These are phyloP conservation scores for Gaeumannomyces sp. DNA, from an alignment of 2,329 filamentous ascomycete genomes.

Conservation along the genomic window DNA sequence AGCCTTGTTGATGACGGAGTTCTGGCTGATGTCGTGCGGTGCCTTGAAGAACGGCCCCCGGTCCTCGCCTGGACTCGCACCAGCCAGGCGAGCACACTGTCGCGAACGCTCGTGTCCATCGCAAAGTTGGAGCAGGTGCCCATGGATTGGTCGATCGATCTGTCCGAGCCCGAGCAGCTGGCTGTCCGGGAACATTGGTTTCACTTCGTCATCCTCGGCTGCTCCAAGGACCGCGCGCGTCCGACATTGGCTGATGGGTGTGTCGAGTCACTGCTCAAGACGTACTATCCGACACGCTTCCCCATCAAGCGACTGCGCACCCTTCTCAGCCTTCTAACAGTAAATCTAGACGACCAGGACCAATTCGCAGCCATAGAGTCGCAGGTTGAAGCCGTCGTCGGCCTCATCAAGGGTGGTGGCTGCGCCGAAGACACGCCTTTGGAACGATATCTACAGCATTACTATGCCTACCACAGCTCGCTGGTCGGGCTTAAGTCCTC, in stretches of 20 bases:
- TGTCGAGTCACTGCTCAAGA: constrained; percentile 40
- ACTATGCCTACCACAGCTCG: constrained; percentile 39
- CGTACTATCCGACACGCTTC: constrained; percentile 43
- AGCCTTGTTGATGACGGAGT: constrained; percentile 54
- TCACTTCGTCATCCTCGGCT: constrained; percentile 37
- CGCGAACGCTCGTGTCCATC: constrained; percentile 52
- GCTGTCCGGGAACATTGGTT: constrained; percentile 57
- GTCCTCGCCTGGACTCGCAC: constrained; percentile 45
- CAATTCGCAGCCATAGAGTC: constrained; percentile 32
- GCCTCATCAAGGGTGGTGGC: constrained; percentile 28
- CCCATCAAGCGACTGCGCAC: constrained; percentile 48
- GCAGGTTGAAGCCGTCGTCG: constrained; percentile 32
- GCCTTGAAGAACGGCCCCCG: constrained; percentile 44
- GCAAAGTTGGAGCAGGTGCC: constrained; percentile 52
- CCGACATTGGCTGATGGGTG: constrained; percentile 38
- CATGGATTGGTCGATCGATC: constrained; percentile 49
- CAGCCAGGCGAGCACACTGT: constrained; percentile 46
- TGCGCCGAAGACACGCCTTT: constrained; percentile 40
- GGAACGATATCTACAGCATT: constrained; percentile 39
- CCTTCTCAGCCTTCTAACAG: constrained; percentile 41
- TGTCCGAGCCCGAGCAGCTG: constrained; percentile 45
- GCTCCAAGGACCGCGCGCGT: constrained; percentile 25
- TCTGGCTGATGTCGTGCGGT: constrained; percentile 45
- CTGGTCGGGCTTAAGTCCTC: constrained; percentile 34
- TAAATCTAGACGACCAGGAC: constrained; percentile 39